Base-by-base conservation (phyloP, 73 alveolate genomes). In the Stentor roeselii region DNA sequence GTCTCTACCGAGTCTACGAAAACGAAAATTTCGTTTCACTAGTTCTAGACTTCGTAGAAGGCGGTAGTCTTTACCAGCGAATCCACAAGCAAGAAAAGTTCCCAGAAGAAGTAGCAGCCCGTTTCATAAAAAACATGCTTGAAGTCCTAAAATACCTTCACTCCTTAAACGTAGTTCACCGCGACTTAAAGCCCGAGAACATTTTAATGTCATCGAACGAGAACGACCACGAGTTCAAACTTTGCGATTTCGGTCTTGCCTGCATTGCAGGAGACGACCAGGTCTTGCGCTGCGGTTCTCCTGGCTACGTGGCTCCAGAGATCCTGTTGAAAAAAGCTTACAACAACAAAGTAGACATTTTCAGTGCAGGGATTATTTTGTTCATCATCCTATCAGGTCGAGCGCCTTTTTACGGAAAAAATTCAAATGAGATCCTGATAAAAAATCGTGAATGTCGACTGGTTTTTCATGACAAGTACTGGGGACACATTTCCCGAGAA, bases 131-230 rank as follows among this genome's bases (percentile, higher is more conserved):
- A 58, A 88, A 92, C 77, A 89, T 95, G 11, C 86, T 95, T 32
- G 91, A 89, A 82, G 99, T 97, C 3, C 85, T 93, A 38, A 88
- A 90, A 30, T 86, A 92, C 76, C 89, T 93, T 75, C 99, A 95
- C 77, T 82, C 92, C 15, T 86, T 89, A 60, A 85, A 90, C 58
- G 92, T 95, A 30, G 92, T 97, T 59, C 99, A 97, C 80, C 87
- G 99, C 86, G 99, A 97, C 90, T 88, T 97, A n/a, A 97, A 97
- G 85, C 95, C 96, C 41, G 99, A 97, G 80, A 97, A 97, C 88
- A 93, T 97, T 39, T 90, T 97, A n/a, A n/a, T n/a, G n/a, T n/a
- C n/a, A n/a, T n/a, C n/a, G n/a, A n/a, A n/a, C n/a, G n/a, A n/a
- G n/a, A n/a, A n/a, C n/a, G n/a, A n/a, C n/a, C n/a, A n/a, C n/a